Evolutionary conservation across 768 basidiomycete species (phyloP).

Genomic region (Xerocomellus amylosporus): DNA sequence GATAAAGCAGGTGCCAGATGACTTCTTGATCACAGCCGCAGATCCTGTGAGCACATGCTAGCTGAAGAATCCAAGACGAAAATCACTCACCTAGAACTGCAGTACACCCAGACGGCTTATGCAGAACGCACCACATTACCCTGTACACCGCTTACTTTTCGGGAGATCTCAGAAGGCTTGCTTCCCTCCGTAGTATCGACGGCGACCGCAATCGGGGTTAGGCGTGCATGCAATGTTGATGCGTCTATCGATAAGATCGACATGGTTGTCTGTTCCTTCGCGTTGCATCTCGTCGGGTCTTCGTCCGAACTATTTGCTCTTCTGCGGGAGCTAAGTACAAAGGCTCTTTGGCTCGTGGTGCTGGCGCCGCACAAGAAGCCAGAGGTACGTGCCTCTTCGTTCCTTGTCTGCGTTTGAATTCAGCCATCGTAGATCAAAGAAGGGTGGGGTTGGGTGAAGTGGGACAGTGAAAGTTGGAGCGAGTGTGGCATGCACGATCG

Average conservation of each 20-base stretch:
- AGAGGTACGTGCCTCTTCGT: slow-evolving; percentile 43
- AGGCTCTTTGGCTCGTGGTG: slow-evolving; percentile 62
- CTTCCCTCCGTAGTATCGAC: slow-evolving; percentile 37
- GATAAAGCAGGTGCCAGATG: slow-evolving; percentile 11
- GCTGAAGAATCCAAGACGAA: not conserved
- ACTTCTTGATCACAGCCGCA: slow-evolving; percentile 21
- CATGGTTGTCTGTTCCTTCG: slow-evolving; percentile 71
- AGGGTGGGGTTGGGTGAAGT: slow-evolving; percentile 66
- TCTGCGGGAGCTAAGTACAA: slow-evolving; percentile 61
- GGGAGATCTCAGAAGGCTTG: slow-evolving; percentile 56
- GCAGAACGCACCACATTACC: slow-evolving; percentile 48
- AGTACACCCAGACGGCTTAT: slow-evolving; percentile 66
- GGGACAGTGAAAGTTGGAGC: slow-evolving; percentile 52
- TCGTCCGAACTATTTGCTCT: slow-evolving; percentile 62
- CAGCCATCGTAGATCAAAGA: slow-evolving; percentile 49
- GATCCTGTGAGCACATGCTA: slow-evolving; percentile 23
- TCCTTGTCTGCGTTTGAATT: not conserved
- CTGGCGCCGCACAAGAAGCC: slow-evolving; percentile 77
- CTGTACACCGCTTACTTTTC: slow-evolving; percentile 60
- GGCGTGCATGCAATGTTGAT: not conserved
- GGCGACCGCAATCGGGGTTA: slow-evolving; percentile 7
- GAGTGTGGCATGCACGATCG: slow-evolving; percentile 40
- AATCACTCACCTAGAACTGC: slow-evolving; percentile 12
- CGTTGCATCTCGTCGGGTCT: slow-evolving; percentile 63
- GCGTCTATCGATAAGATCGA: slow-evolving; percentile 38